Base-by-base conservation (phyloP, 2,329 filamentous ascomycete genomes). In the Alternaria hordeiaustralica region DNA sequence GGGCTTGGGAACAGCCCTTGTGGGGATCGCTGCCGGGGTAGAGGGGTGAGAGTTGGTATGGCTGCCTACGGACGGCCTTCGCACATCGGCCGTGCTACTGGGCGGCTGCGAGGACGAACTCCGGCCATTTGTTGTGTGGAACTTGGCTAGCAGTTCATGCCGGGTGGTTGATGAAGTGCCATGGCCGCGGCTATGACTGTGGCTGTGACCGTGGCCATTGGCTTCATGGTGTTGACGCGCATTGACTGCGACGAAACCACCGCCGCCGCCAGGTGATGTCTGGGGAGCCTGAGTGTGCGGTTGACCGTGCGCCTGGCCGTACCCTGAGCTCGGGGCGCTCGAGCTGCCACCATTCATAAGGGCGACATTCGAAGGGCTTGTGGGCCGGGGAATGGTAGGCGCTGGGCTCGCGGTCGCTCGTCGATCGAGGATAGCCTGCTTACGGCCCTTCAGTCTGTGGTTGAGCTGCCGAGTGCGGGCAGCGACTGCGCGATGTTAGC, bases 391-490 rank as follows among this genome's bases (percentile, higher is more conserved):
- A 13, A 76, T 64, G 9, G 74, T 72, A 25, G 76, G 70, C 13
- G 70, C 73, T 26, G 79, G 79, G 60, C 78, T 82, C 61, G 87
- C 83, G 10, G 80, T 82, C 20, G 86, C 85, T 60, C 90, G 86
- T 36, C 91, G 85, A 59, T 87, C 87, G 51, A 90, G 82, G 66
- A 94, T 92, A n/a, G 90, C 91, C 58, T 87, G 88, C 72, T 89
- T 90, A 55, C 92, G 89, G 53, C 90, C 90, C 75, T 91, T 92
- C 54, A 97, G 82, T 46, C 91, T 88, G 74, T 96, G 93, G 70
- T 94, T 94, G 18, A 97, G 86, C 77, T 95, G 92, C 43, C 92
- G 87, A 12, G 93, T 90, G 68, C 89, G 85, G 50, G 88, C 89
- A 66, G 90, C 89, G 12, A 91, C 89, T 85, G 80, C 25, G 13